Percentiles rank a stretch among this genome's conserved stretches.
Conservation (phyloP, 257 asterid genomes). For the Forsythia viridissima region DNA sequence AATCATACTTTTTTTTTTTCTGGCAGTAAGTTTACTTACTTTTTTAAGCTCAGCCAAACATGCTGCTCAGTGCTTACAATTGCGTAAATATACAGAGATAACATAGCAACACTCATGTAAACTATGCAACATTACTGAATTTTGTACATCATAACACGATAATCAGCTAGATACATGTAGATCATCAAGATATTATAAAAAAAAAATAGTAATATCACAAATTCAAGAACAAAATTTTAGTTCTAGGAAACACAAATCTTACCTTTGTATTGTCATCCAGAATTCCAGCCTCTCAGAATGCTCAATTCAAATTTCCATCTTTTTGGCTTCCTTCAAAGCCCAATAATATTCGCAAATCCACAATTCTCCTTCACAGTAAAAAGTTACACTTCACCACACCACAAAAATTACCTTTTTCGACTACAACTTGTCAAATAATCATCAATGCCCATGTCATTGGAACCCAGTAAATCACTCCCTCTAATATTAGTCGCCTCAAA, state of each 20-base stretch:
- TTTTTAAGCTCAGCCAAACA: neutral
- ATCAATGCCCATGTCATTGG: conserved; percentile 23
- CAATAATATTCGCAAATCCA: neutral
- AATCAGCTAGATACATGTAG: neutral
- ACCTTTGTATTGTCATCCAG: conserved; percentile 21
- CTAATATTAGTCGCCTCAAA: conserved; percentile 41
- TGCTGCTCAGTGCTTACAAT: neutral
- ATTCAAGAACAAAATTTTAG: conserved; percentile 9
- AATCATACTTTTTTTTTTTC: too few relatives aligned
- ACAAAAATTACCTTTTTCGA: neutral
- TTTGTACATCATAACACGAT: neutral
- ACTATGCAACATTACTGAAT: neutral
- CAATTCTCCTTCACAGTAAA: neutral
- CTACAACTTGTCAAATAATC: conserved; percentile 37
- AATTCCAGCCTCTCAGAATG: neutral
- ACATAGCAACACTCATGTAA: too few relatives aligned
- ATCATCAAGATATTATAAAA: neutral
- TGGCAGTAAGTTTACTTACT: neutral
- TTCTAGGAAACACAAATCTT: conserved; percentile 20
- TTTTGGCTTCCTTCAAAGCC: conserved; percentile 19
- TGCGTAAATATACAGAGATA: too few relatives aligned
- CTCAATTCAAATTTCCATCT: conserved; percentile 1
- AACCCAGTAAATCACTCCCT: conserved; percentile 63
- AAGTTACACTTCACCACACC: conserved; percentile 4
- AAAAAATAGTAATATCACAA: neutral